Evolutionary conservation across 768 basidiomycete genomes (phyloP).

Genomic region (Austroboletus eburneus): DNA sequence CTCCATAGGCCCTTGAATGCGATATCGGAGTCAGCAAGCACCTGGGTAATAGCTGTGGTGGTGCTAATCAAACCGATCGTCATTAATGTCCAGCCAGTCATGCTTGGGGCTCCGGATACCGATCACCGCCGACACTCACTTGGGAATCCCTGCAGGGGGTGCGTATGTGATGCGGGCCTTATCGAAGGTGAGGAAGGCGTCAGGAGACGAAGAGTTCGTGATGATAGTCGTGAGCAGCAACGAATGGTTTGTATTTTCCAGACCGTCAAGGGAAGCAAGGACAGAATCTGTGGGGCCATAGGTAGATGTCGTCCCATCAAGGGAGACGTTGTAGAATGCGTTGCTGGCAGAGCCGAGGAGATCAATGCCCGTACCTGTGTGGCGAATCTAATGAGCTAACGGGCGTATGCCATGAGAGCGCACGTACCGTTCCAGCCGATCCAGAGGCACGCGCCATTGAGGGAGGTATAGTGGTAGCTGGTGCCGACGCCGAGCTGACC

Average conservation of each 20-base stretch:
- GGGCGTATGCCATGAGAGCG: not conserved
- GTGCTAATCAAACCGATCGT: constrained; percentile 28
- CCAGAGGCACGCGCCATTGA: constrained; percentile 51
- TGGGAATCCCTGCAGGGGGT: constrained; percentile 27
- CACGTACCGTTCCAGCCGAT: constrained; percentile 61
- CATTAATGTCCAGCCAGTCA: constrained; percentile 13
- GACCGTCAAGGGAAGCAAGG: constrained; percentile 46
- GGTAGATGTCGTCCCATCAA: constrained; percentile 44
- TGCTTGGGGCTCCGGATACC: not conserved
- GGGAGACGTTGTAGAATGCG: constrained; percentile 43
- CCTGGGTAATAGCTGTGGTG: constrained; percentile 32
- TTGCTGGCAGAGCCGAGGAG: constrained; percentile 49
- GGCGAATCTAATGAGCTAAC: constrained; percentile 6
- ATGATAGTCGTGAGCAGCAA: constrained; percentile 50
- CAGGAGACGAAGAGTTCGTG: constrained; percentile 27
- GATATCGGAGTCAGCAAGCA: constrained; percentile 43
- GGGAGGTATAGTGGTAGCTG: constrained; percentile 60
- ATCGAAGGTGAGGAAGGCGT: constrained; percentile 51
- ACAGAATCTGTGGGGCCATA: constrained; percentile 32
- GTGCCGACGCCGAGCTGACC: constrained; percentile 51
- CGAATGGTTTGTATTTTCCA: constrained; percentile 49
- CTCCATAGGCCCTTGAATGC: constrained; percentile 57
- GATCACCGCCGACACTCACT: constrained; percentile 32
- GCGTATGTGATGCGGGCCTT: constrained; percentile 47
- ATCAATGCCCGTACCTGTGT: constrained; percentile 59